phyloP scores from a whole-genome alignment of 2,329 filamentous ascomycete species.

The Pseudofabraea citricarpa region DNA sequence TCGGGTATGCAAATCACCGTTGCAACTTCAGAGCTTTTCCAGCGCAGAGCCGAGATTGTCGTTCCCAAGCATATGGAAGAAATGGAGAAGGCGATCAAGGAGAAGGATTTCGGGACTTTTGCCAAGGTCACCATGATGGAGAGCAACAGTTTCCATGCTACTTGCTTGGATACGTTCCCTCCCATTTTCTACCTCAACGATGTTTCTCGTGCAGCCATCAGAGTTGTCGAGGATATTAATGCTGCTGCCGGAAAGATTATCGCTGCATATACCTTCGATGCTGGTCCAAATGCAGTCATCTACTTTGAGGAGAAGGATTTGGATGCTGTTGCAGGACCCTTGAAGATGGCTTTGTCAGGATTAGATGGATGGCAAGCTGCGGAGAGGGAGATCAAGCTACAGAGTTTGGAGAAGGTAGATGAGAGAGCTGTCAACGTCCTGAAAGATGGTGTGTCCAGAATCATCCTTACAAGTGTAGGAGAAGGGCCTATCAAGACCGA shows the following conservation, averaged over 20 bases:
- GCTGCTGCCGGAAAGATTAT: constrained; percentile 70
- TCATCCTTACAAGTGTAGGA: constrained; percentile 89
- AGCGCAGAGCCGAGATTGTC: constrained; percentile 66
- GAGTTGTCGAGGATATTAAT: constrained; percentile 87
- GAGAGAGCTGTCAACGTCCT: constrained; percentile 61
- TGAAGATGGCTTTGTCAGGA: constrained; percentile 61
- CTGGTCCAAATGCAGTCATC: constrained; percentile 92
- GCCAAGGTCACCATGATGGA: constrained; percentile 93
- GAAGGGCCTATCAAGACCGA: constrained; percentile 81
- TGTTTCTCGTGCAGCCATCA: constrained; percentile 78
- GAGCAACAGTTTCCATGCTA: constrained; percentile 95
- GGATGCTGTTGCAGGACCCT: constrained; percentile 67
- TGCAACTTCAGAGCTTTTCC: constrained; percentile 82
- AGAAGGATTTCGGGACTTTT: constrained; percentile 79
- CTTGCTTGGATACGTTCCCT: constrained; percentile 89
- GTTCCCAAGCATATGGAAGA: constrained; percentile 78
- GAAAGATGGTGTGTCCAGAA: constrained; percentile 75
- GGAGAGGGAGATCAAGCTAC: constrained; percentile 44
- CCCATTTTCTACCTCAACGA: constrained; percentile 99
- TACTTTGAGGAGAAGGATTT: constrained; percentile 86
- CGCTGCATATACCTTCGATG: constrained; percentile 95
- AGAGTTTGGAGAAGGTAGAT: constrained; percentile 54
- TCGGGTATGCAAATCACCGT: constrained; percentile 98
- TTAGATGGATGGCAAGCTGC: constrained; percentile 70
- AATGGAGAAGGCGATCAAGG: constrained; percentile 78